A percentile compares a stretch with the other conserved stretches of the same genome.
phyloP scores from a whole-genome alignment of 2,329 filamentous ascomycete species.

The Xylaria multiplex region DNA sequence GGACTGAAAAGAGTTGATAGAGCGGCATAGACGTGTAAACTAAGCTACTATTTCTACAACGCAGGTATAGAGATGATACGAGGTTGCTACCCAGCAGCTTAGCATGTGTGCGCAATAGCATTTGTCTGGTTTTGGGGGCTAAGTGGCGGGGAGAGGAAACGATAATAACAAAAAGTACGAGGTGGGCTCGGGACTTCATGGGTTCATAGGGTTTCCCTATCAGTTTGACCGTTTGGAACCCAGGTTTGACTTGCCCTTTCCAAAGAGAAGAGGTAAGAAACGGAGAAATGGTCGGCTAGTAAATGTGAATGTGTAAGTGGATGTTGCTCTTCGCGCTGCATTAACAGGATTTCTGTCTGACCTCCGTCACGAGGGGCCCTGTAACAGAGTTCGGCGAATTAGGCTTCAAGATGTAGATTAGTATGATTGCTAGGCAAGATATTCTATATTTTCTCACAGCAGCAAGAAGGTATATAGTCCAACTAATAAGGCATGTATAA shows the following conservation, averaged over 20 bases:
- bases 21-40: not conserved
- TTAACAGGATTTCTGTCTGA: not conserved
- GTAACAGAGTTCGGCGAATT: not conserved
- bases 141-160: too few relatives aligned
- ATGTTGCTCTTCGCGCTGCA: not conserved
- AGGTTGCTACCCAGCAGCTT: not conserved
- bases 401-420: not conserved
- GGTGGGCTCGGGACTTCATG: not conserved
- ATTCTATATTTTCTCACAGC: not conserved
- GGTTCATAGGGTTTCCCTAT: not conserved
- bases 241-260: not conserved
- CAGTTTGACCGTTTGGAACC: not conserved
- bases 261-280: too few relatives aligned
- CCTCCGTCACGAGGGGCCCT: not conserved
- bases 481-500: not conserved
- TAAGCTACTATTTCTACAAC: too few relatives aligned
- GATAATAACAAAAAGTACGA: too few relatives aligned
- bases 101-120: not conserved
- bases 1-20: not conserved
- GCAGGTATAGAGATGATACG: not conserved
- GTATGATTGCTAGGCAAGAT: not conserved
- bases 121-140: not conserved
- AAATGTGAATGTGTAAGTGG: not conserved
- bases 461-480: not conserved
- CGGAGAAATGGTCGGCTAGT: not conserved